A percentile compares a stretch with the other conserved stretches of the same genome.
phyloP scores from a whole-genome alignment of 768 basidiomycete genomes.

The Mycena capillaripes region DNA sequence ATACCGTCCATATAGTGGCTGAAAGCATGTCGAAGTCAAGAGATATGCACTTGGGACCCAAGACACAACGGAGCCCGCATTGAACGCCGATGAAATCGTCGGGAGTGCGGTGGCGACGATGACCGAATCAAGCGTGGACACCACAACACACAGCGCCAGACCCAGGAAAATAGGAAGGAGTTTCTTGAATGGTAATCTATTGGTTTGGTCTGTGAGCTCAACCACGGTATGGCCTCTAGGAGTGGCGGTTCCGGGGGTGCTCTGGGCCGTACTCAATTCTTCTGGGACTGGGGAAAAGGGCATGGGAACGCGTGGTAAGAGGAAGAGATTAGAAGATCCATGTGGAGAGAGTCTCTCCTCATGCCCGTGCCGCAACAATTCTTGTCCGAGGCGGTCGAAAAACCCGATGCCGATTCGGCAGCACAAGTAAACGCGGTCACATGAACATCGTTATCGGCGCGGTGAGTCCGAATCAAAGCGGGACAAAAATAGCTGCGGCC shows the following conservation, averaged over 20 bases:
- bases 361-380: neutral
- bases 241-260: conserved; percentile 22
- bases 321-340: neutral
- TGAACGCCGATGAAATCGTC: conserved; percentile 75
- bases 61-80: conserved; percentile 71
- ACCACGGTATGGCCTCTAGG: conserved; percentile 26
- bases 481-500: neutral
- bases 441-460: neutral
- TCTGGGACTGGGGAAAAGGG: conserved; percentile 1
- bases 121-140: conserved; percentile 77
- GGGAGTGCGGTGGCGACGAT: conserved; percentile 84
- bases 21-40: conserved; percentile 75
- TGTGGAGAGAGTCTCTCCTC: conserved; percentile 3
- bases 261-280: neutral
- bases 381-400: conserved; percentile 9
- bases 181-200: conserved; percentile 76
- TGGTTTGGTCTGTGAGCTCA: conserved; percentile 79
- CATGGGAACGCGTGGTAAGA: conserved; percentile 21
- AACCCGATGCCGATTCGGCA: neutral
- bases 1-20: conserved; percentile 68
- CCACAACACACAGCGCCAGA: conserved; percentile 71
- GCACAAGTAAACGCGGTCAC: conserved; percentile 10
- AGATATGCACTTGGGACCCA: conserved; percentile 85
- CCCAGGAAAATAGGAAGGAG: conserved; percentile 74
- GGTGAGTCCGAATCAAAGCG: too few relatives aligned